phyloP scores from a whole-genome alignment of 2,329 filamentous ascomycete genomes.

The Verticillium dahliae region DNA sequence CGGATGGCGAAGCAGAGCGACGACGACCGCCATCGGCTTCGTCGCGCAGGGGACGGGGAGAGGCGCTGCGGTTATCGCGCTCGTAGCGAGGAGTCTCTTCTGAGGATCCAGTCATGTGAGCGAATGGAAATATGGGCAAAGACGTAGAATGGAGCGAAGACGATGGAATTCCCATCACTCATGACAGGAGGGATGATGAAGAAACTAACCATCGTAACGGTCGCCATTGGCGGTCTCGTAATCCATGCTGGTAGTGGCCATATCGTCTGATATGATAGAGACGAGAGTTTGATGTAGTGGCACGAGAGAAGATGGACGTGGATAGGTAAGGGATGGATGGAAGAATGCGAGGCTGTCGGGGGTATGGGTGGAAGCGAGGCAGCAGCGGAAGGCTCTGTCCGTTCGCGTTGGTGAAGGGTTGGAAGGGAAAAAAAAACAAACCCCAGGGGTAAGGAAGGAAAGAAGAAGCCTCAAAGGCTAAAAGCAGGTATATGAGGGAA shows the following conservation, averaged over 20 bases:
- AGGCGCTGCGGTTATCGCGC: conserved; percentile 60
- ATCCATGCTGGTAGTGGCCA: conserved; percentile 63
- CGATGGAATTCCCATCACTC: not conserved
- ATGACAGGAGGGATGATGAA: conserved; percentile 1
- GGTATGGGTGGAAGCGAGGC: not conserved
- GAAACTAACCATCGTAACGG: conserved; percentile 55
- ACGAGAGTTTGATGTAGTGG: not conserved
- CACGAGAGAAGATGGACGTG: not conserved
- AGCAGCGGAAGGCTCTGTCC: not conserved
- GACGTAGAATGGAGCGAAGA: not conserved
- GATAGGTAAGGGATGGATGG: conserved; percentile 5
- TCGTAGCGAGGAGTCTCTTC: conserved; percentile 62
- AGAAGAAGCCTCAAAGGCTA: conserved; percentile 11
- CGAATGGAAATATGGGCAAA: conserved; percentile 7
- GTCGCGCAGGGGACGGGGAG: conserved; percentile 54
- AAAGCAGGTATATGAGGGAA: not conserved
- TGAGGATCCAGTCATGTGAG: conserved; percentile 18
- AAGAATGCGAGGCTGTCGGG: not conserved
- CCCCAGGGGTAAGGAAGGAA: conserved; percentile 7
- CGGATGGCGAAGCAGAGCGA: conserved; percentile 55
- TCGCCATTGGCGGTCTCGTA: conserved; percentile 63
- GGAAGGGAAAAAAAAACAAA: not conserved
- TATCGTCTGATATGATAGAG: conserved; percentile 20
- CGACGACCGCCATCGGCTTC: conserved; percentile 53
- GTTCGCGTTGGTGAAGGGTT: not conserved